Conservation (phyloP, 140 eudicot genomes). For the Erigeron philadelphicus region DNA sequence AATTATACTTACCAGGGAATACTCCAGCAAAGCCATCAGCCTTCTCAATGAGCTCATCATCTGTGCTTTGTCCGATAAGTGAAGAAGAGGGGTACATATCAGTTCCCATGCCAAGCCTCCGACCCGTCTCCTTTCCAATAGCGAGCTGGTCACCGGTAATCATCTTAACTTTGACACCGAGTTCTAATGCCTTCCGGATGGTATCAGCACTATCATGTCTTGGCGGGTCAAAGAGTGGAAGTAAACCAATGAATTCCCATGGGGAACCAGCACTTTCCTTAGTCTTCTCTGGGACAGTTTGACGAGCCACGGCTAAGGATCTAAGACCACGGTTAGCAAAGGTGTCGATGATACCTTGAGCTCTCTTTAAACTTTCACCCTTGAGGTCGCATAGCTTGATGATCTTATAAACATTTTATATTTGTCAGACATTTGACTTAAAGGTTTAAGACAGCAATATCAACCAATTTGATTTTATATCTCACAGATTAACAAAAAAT, state of each 20-base stretch:
- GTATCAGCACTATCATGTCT: slow-evolving; percentile 75
- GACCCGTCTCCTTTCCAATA: slow-evolving; percentile 72
- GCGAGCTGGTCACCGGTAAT: slow-evolving; percentile 89
- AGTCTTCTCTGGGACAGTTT: slow-evolving; percentile 58
- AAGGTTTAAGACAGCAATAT: background rate
- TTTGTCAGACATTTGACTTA: slow-evolving; percentile 12
- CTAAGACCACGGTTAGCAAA: slow-evolving; percentile 79
- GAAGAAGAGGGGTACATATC: slow-evolving; percentile 83
- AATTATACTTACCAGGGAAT: slow-evolving; percentile 54
- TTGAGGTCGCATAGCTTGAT: slow-evolving; percentile 58
- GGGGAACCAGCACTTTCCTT: slow-evolving; percentile 58
- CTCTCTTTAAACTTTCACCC: slow-evolving; percentile 47
- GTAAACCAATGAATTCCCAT: slow-evolving; percentile 69
- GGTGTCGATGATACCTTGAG: slow-evolving; percentile 46
- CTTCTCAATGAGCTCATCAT: slow-evolving; percentile 65
- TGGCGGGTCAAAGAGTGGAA: slow-evolving; percentile 79
- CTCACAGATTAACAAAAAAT: background rate
- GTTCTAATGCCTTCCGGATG: slow-evolving; percentile 66
- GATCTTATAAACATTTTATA: slow-evolving; percentile 26
- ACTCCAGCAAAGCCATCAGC: slow-evolving; percentile 95
- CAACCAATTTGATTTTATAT: background rate
- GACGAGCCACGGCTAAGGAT: slow-evolving; percentile 57
- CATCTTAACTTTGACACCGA: slow-evolving; percentile 75
- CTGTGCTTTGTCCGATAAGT: slow-evolving; percentile 50
- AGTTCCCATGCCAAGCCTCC: slow-evolving; percentile 85